phyloP scores from a whole-genome alignment of 1,139 yeast species.

The Groenewaldozyma auringiensis region DNA sequence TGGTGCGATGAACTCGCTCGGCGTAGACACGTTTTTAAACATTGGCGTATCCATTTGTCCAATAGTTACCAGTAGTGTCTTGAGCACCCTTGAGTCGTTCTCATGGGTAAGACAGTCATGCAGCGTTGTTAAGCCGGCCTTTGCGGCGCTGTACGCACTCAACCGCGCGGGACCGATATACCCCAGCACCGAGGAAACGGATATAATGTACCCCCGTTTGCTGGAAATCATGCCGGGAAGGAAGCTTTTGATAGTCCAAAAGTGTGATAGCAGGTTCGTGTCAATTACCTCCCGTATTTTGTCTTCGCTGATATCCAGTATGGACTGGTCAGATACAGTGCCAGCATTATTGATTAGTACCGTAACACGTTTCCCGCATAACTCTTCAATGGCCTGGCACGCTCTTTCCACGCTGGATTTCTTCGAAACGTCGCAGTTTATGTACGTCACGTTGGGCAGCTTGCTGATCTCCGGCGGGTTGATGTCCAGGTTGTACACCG shows the following conservation, averaged over 20 bases:
- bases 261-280: slow-evolving; percentile 52
- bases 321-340: slow-evolving; percentile 41
- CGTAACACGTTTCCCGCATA: slow-evolving; percentile 35
- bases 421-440: slow-evolving; percentile 46
- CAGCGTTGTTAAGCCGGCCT: slow-evolving; percentile 69
- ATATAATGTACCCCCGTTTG: slow-evolving; percentile 46
- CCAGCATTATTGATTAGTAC: slow-evolving; percentile 74
- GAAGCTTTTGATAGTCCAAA: slow-evolving; percentile 42
- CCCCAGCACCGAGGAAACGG: slow-evolving; percentile 57
- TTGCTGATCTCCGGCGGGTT: slow-evolving; percentile 26
- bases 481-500: slow-evolving; percentile 45
- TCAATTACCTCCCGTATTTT: slow-evolving; percentile 34
- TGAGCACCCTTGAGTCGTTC: slow-evolving; percentile 39
- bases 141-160: slow-evolving; percentile 73
- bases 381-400: slow-evolving; percentile 28
- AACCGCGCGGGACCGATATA: slow-evolving; percentile 61
- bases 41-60: slow-evolving; percentile 68
- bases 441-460: slow-evolving; percentile 29
- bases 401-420: slow-evolving; percentile 30
- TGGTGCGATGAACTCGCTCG: slow-evolving; percentile 67
- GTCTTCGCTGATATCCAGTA: slow-evolving; percentile 34
- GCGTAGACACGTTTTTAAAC: slow-evolving; percentile 65
- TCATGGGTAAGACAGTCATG: slow-evolving; percentile 69
- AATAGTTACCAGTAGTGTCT: slow-evolving; percentile 69
- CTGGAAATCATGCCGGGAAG: slow-evolving; percentile 29